phyloP scores from a whole-genome alignment of 2,329 filamentous ascomycete species.

The Sclerotinia sclerotiorum region DNA sequence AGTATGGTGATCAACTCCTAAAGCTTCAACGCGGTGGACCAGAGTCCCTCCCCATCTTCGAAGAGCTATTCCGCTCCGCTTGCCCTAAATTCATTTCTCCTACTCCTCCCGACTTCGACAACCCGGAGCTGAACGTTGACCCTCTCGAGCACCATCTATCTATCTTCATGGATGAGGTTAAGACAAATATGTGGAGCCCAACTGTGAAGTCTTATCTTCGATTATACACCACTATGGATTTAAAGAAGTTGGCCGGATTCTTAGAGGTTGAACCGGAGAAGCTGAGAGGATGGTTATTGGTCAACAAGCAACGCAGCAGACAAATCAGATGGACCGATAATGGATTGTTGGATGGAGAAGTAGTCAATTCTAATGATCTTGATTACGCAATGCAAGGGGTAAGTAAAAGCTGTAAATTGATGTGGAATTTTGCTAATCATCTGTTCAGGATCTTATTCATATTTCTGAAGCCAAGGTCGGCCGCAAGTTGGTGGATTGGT shows the following conservation, averaged over 20 bases:
- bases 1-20: constrained; percentile 97
- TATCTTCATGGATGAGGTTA: constrained; percentile 99
- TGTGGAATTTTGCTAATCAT: constrained; percentile 29
- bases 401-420: constrained; percentile 46
- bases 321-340: constrained; percentile 93
- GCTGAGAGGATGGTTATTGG: constrained; percentile 86
- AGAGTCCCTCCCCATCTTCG: constrained; percentile 92
- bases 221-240: constrained; percentile 98
- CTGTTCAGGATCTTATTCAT: constrained; percentile 82
- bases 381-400: constrained; percentile 96
- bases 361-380: constrained; percentile 89
- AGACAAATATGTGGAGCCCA: constrained; percentile 97
- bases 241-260: constrained; percentile 97
- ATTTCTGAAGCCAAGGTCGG: constrained; percentile 99
- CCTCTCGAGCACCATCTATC: constrained; percentile 95
- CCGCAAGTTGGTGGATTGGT: constrained; percentile 97
- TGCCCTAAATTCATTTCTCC: constrained; percentile 99
- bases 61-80: constrained; percentile 96
- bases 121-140: constrained; percentile 93
- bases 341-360: constrained; percentile 85
- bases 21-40: constrained; percentile 95
- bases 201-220: constrained; percentile 98
- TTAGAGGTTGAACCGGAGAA: constrained; percentile 96
- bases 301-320: constrained; percentile 98
- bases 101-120: constrained; percentile 95